Evolutionary conservation across 1,284 basidiomycete genomes (phyloP).

Genomic region (Melanopsichium pennsylvanicum): DNA sequence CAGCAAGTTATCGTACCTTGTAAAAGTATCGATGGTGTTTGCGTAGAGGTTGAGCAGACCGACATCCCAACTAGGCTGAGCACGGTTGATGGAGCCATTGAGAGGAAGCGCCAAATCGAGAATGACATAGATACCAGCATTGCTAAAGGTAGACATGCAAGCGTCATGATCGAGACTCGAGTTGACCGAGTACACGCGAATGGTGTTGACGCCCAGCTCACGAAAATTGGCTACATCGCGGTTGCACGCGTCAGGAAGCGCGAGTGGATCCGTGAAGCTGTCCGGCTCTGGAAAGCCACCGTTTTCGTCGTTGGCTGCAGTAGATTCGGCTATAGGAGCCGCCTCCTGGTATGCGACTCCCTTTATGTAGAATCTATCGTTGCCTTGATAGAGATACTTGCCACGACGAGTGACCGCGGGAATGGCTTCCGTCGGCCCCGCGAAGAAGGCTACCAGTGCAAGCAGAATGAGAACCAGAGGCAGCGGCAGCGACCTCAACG

Average conservation of each 20-base stretch:
- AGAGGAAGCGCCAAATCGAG: conserved; percentile 85
- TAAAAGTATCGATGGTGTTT: conserved; percentile 77
- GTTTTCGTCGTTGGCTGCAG: conserved; percentile 69
- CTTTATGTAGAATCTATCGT: conserved; percentile 84
- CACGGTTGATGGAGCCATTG: conserved; percentile 84
- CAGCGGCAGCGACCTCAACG: conserved; percentile 9
- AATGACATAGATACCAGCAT: conserved; percentile 87
- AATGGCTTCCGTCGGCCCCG: conserved; percentile 17
- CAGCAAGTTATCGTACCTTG: conserved; percentile 58
- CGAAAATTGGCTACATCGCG: conserved; percentile 82
- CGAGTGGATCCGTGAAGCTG: conserved; percentile 77
- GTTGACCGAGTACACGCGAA: conserved; percentile 77
- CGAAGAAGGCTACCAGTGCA: conserved; percentile 3
- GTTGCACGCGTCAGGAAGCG: conserved; percentile 74
- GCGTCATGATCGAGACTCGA: conserved; percentile 80
- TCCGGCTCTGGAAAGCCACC: conserved; percentile 75
- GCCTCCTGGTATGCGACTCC: conserved; percentile 89
- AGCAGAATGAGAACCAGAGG: conserved; percentile 12
- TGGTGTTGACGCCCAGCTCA: conserved; percentile 69
- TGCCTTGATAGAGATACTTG: conserved; percentile 78
- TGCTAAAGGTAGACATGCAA: conserved; percentile 81
- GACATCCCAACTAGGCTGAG: conserved; percentile 79
- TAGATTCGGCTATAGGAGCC: conserved; percentile 70
- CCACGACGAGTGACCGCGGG: conserved; percentile 69
- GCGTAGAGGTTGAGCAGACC: conserved; percentile 83